phyloP scores from a whole-genome alignment of 2,329 filamentous ascomycete species.

The Arthrinium phaeospermum region DNA sequence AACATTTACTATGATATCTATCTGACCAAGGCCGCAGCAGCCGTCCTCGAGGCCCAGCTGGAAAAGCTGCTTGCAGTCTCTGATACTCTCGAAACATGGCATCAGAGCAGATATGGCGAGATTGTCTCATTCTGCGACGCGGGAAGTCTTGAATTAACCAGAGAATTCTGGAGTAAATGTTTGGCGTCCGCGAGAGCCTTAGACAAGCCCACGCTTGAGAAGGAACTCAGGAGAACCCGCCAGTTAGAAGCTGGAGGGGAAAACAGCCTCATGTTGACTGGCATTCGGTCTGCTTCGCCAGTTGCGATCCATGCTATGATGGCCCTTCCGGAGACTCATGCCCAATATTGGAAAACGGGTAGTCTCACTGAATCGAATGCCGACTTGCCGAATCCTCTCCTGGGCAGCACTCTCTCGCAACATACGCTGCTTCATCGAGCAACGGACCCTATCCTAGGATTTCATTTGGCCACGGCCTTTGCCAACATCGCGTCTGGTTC shows the following conservation, averaged over 20 bases:
- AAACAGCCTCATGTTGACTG: constrained; percentile 30
- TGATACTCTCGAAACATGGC: constrained; percentile 50
- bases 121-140: constrained; percentile 55
- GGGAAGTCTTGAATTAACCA: constrained; percentile 49
- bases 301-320: constrained; percentile 35
- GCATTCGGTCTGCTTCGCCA: constrained; percentile 46
- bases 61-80: constrained; percentile 49
- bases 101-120: constrained; percentile 48
- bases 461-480: constrained; percentile 59
- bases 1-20: constrained; percentile 61
- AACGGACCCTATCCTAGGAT: constrained; percentile 59
- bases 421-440: constrained; percentile 51
- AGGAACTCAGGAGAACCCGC: constrained; percentile 25
- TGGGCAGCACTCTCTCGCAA: constrained; percentile 43
- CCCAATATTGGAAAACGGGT: constrained; percentile 45
- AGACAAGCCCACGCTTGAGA: constrained; percentile 27
- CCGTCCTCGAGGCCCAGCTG: constrained; percentile 47
- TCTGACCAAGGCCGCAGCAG: constrained; percentile 45
- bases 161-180: constrained; percentile 48
- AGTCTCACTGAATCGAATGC: constrained; percentile 30
- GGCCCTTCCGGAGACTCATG: constrained; percentile 31
- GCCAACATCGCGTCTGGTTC: constrained; percentile 45
- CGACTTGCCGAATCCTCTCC: constrained; percentile 51
- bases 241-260: constrained; percentile 17
- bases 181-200: constrained; percentile 24